phyloP scores from a whole-genome alignment of 176 grass and related monocot species.

The Eragrostis nindensis region DNA sequence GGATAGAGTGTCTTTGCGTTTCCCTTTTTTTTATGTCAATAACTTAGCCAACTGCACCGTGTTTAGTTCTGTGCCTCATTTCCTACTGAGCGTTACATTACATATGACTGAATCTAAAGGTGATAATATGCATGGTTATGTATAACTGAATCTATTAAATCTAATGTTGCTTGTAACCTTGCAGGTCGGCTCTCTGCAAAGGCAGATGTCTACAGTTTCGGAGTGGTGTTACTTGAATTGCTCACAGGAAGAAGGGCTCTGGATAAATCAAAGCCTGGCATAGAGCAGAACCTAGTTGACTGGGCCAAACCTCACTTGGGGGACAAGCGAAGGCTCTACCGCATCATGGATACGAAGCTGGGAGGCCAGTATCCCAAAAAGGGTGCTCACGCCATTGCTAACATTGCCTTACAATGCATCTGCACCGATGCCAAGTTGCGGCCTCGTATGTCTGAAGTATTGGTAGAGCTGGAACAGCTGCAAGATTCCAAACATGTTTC shows the following conservation, averaged over 20 bases:
- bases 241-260: conserved; percentile 68
- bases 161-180: conserved; percentile 35
- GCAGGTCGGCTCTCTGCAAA: conserved; percentile 84
- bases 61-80: background rate
- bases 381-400: conserved; percentile 53
- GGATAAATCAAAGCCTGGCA: conserved; percentile 66
- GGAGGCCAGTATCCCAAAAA: conserved; percentile 86
- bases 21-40: background rate
- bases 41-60: background rate
- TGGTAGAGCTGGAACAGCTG: conserved; percentile 72
- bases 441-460: conserved; percentile 64
- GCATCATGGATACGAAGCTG: conserved; percentile 77
- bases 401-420: conserved; percentile 69
- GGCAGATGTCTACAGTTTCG: conserved; percentile 94
- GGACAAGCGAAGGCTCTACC: conserved; percentile 74
- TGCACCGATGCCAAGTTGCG: conserved; percentile 64
- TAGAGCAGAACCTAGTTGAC: conserved; percentile 79
- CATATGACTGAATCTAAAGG: background rate
- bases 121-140: background rate
- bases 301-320: conserved; percentile 72
- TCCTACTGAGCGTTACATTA: background rate
- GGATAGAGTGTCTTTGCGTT: background rate
- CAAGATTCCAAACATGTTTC: conserved; percentile 53
- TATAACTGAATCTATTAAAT: background rate
- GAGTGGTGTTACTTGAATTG: conserved; percentile 83